Evolutionary conservation across 257 asterid species (phyloP).

Genomic region (Gentiana straminea): DNA sequence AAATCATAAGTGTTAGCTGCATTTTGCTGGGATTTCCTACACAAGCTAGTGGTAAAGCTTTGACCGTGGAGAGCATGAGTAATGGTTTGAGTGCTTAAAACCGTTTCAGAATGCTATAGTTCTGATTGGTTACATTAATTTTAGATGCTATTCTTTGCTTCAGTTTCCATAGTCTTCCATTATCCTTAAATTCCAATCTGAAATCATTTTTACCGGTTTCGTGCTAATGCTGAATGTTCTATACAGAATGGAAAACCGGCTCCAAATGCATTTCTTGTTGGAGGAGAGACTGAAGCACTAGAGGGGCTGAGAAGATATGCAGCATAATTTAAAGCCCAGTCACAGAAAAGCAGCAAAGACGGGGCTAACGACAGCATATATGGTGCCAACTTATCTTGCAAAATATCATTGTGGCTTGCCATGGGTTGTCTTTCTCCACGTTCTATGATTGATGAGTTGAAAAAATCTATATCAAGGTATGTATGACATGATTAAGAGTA

Average conservation of each 20-base stretch:
- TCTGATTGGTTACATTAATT: no score
- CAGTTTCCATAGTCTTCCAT: no score
- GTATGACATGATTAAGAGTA: background rate
- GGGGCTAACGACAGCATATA: conserved; percentile 61
- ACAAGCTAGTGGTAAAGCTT: no score
- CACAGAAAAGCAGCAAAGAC: conserved; percentile 38
- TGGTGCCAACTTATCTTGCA: conserved; percentile 94
- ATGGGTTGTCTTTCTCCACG: conserved; percentile 99
- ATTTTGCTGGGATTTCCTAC: no score
- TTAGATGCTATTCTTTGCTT: no score
- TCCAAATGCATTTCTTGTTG: conserved; percentile 62
- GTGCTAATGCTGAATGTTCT: no score
- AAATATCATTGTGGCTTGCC: conserved; percentile 97
- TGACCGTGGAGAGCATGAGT: no score
- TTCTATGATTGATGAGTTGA: conserved; percentile 85
- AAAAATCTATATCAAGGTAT: conserved; percentile 70
- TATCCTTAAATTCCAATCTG: no score
- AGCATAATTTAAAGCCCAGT: conserved; percentile 62
- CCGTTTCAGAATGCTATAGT: no score
- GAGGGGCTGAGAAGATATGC: conserved; percentile 73
- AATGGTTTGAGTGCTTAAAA: no score
- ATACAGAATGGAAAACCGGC: conserved; percentile 57
- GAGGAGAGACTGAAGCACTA: conserved; percentile 93
- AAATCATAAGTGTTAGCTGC: no score
- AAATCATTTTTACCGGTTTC: no score